Base-by-base conservation (phyloP, 192 early-diverging fungal genomes). In the Physocladia obscura region DNA sequence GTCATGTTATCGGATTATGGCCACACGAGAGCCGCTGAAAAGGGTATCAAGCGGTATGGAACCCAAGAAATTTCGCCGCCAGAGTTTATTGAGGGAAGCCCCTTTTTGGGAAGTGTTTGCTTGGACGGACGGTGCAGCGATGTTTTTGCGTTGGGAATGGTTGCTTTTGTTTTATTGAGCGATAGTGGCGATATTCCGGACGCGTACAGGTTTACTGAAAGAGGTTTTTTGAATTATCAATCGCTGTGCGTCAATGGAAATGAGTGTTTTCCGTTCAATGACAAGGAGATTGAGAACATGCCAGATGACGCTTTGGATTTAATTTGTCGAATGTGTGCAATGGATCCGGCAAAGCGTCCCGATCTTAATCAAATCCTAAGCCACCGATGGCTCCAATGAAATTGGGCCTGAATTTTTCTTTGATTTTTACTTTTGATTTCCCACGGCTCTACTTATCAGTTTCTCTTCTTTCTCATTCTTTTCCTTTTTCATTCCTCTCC, bases 81-180 rank as follows among this genome's bases (percentile, higher is more conserved):
- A 8, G 70, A 72, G 32, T 56, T 72, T 24, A 44, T 62, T 8
- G 4, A 17, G 4, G 59, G 63, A 35, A 32, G 27, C 2, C 65
- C 70, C 2, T 47, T 51, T 72, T 17, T 24, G 5, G 17, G 24
- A 2, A 5, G 6, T 4, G 11, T 17, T 37, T 13, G 13, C 24
- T 1, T 68, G 8, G 65, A 68, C 37, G 70, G 61, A 21, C 48
- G 49, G 1, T 8, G n/a, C 21, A 50, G 57, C 8, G 70, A 72
- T 55, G 61, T 72, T 22, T 72, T 72, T 55, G 70, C 70, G 4
- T 50, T 72, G 3, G 70, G 70, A 17, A 62, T 72, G 49, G 47
- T 49, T 2, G 31, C 61, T 22, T 72, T 49, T 39, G 8, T 51
- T 2, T 36, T 72, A 6, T 52, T 72, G 47, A 59, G 56, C 50